Evolutionary conservation across 1,284 basidiomycete species (phyloP).

Genomic region (Ceratobasidium sp.): DNA sequence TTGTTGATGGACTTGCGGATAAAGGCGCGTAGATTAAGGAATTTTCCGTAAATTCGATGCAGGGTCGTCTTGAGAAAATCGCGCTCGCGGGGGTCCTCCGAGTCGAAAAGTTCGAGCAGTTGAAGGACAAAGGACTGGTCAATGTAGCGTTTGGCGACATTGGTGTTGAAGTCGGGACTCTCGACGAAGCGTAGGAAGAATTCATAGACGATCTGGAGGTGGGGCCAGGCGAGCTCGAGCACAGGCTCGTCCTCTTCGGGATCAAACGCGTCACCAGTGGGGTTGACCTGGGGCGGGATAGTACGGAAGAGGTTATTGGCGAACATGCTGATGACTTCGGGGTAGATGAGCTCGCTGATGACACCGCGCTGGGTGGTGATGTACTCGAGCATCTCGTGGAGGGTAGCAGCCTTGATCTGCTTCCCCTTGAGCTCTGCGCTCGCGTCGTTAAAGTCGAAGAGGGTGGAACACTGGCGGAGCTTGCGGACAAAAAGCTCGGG

Average conservation of each 20-base stretch:
- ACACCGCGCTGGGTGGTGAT: constrained; percentile 97
- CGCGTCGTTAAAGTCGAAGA: constrained; percentile 99
- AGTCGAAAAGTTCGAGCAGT: constrained; percentile 98
- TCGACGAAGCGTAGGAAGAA: constrained; percentile 99
- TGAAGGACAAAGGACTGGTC: constrained; percentile 97
- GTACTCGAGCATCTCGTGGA: constrained; percentile 99
- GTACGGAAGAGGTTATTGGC: constrained; percentile 98
- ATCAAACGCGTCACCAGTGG: constrained; percentile 97
- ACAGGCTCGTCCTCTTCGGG: constrained; percentile 99
- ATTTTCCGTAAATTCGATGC: constrained; percentile 99
- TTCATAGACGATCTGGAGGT: constrained; percentile 99
- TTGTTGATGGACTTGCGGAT: constrained; percentile 99
- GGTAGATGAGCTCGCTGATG: constrained; percentile 98
- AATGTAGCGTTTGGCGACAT: constrained; percentile 96
- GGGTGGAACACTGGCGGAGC: constrained; percentile 93
- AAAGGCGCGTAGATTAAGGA: constrained; percentile 97
- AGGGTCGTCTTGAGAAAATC: constrained; percentile 99
- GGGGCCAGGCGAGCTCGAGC: constrained; percentile 98
- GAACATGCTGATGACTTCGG: constrained; percentile 99
- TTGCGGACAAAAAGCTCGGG: constrained; percentile 95
- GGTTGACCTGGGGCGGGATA: constrained; percentile 99
- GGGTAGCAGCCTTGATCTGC: constrained; percentile 97
- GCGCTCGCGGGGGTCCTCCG: constrained; percentile 97
- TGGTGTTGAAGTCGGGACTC: constrained; percentile 98
- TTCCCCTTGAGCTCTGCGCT: constrained; percentile 96